A percentile compares a stretch with the other conserved stretches of the same genome.
Evolutionary conservation across 495 filamentous ascomycete species (phyloP).

Genomic region (Cairneyella variabilis): DNA sequence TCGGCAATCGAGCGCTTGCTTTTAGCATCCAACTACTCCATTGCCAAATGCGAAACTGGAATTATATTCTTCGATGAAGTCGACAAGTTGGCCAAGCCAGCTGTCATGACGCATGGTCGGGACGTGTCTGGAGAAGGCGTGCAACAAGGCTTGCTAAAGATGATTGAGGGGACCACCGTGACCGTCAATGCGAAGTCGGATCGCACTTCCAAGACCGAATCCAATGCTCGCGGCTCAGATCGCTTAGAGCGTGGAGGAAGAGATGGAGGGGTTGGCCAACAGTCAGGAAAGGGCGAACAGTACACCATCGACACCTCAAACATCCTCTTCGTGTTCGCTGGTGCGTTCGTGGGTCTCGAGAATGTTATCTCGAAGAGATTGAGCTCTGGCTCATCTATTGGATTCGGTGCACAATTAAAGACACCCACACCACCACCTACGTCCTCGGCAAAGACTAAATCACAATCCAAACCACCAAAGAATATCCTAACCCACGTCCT

Average conservation of each 20-base stretch:
- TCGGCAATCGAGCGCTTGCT: slow-evolving; percentile 86
- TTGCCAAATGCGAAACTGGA: slow-evolving; percentile 79
- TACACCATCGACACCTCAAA: slow-evolving; percentile 92
- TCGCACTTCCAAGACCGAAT: slow-evolving; percentile 13
- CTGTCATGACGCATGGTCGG: slow-evolving; percentile 51
- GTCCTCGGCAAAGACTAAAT: not conserved
- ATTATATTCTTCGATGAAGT: slow-evolving; percentile 96
- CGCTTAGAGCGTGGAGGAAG: slow-evolving; percentile 13
- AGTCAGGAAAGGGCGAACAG: slow-evolving; percentile 64
- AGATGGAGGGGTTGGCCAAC: slow-evolving; percentile 23
- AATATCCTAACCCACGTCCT: slow-evolving; percentile 68
- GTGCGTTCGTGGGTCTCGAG: slow-evolving; percentile 90
- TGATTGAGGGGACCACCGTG: slow-evolving; percentile 92
- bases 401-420: slow-evolving; percentile 85
- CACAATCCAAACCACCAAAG: slow-evolving; percentile 28
- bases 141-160: slow-evolving; percentile 92
- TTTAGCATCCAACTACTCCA: slow-evolving; percentile 85
- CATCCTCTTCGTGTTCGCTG: slow-evolving; percentile 94
- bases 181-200: slow-evolving; percentile 72
- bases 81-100: slow-evolving; percentile 76
- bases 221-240: slow-evolving; percentile 6
- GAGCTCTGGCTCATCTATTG: slow-evolving; percentile 75
- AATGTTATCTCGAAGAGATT: slow-evolving; percentile 84
- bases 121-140: slow-evolving; percentile 93
- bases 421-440: not conserved